phyloP scores from a whole-genome alignment of 2,329 filamentous ascomycete genomes.

The Cladobotryum mycophilum region DNA sequence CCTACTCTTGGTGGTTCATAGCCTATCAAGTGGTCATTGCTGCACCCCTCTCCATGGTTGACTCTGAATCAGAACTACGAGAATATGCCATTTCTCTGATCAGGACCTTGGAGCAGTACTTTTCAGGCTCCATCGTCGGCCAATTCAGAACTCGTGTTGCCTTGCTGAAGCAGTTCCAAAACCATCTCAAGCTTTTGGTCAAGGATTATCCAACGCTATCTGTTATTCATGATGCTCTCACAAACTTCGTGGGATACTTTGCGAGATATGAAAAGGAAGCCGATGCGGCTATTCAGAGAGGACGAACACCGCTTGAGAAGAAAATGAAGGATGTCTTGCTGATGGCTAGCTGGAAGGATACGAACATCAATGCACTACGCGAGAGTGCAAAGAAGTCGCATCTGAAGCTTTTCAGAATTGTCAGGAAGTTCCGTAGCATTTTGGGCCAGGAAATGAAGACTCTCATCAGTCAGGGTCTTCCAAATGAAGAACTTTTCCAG shows the following conservation, averaged over 20 bases:
- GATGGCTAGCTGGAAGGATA: constrained; percentile 95
- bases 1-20: constrained; percentile 92
- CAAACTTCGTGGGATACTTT: constrained; percentile 74
- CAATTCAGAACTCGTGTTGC: constrained; percentile 70
- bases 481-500: constrained; percentile 37
- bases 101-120: constrained; percentile 72
- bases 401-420: constrained; percentile 82
- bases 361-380: constrained; percentile 80
- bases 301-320: constrained; percentile 74
- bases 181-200: constrained; percentile 58
- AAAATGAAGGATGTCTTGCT: constrained; percentile 90
- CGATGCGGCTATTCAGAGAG: constrained; percentile 57
- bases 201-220: constrained; percentile 52
- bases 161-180: constrained; percentile 59
- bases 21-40: constrained; percentile 86
- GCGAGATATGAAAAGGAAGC: constrained; percentile 62
- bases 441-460: constrained; percentile 69
- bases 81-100: constrained; percentile 63
- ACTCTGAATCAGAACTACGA: constrained; percentile 52
- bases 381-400: constrained; percentile 90
- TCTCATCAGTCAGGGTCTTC: constrained; percentile 55
- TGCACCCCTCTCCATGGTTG: constrained; percentile 60
- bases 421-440: constrained; percentile 80
- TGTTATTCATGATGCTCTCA: constrained; percentile 57
- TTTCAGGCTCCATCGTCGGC: constrained; percentile 70